Conservation (phyloP, 257 asterid species). For the Solanum ossicruentum region DNA sequence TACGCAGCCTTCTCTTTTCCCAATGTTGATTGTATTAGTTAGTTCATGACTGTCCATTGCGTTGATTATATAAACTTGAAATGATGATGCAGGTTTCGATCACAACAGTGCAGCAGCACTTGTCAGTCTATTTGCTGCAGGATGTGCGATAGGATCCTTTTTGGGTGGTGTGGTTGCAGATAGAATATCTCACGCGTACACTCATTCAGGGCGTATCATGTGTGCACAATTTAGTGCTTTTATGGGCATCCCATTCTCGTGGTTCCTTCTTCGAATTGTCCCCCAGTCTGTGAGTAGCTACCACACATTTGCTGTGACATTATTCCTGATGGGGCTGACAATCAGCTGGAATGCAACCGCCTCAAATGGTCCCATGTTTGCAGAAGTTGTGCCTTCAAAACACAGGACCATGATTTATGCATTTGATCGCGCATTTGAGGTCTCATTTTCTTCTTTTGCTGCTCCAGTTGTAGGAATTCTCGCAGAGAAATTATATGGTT, state of each 20-base stretch:
- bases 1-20: neutral
- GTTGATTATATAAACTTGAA: neutral
- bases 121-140: slow-evolving; percentile 79
- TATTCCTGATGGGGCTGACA: slow-evolving; percentile 73
- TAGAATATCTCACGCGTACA: slow-evolving; percentile 47
- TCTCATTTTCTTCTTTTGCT: slow-evolving; percentile 81
- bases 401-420: slow-evolving; percentile 96
- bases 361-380: slow-evolving; percentile 87
- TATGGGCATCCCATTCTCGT: slow-evolving; percentile 89
- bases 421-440: slow-evolving; percentile 88
- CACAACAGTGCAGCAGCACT: slow-evolving; percentile 73
- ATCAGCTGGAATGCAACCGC: slow-evolving; percentile 92
- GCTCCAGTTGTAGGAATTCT: slow-evolving; percentile 95
- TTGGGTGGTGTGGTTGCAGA: slow-evolving; percentile 85
- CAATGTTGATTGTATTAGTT: neutral
- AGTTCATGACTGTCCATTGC: neutral
- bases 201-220: slow-evolving; percentile 66
- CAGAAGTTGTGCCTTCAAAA: slow-evolving; percentile 87
- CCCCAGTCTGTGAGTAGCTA: slow-evolving; percentile 61
- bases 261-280: slow-evolving; percentile 56
- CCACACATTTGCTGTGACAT: slow-evolving; percentile 43
- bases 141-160: slow-evolving; percentile 85
- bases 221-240: slow-evolving; percentile 86
- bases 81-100: slow-evolving; percentile 58
- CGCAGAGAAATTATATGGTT: slow-evolving; percentile 73